A percentile compares a stretch with the other conserved stretches of the same genome.
Evolutionary conservation across 495 filamentous ascomycete species (phyloP).

Genomic region (Bathelium albidoporum): DNA sequence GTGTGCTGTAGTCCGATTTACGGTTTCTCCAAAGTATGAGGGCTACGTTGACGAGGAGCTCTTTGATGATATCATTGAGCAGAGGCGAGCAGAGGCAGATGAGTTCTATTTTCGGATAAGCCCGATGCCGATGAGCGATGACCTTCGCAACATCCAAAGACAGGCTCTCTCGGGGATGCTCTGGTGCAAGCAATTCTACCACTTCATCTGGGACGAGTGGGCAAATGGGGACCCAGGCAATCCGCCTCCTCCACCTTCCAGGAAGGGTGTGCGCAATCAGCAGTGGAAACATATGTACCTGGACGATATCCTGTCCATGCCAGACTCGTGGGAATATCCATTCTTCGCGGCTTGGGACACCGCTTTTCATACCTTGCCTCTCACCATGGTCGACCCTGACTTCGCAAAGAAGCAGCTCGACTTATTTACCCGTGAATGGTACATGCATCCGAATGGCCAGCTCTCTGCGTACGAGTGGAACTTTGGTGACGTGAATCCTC

Average conservation of each 20-base stretch:
- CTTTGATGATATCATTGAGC: constrained; percentile 85
- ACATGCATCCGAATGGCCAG: constrained; percentile 98
- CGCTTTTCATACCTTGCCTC: constrained; percentile 88
- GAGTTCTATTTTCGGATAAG: constrained; percentile 92
- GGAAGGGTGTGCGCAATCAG: constrained; percentile 73
- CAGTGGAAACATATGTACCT: constrained; percentile 90
- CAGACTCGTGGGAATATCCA: constrained; percentile 96
- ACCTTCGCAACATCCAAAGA: constrained; percentile 87
- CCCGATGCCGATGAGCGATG: constrained; percentile 87
- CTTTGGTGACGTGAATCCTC: constrained; percentile 93
- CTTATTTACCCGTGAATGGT: constrained; percentile 92
- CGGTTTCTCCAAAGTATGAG: constrained; percentile 60
- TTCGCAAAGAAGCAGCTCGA: constrained; percentile 97
- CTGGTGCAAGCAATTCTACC: constrained; percentile 95
- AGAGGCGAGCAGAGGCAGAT: constrained; percentile 75
- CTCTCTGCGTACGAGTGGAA: constrained; percentile 94
- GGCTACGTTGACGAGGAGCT: constrained; percentile 81
- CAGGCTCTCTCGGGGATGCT: constrained; percentile 94
- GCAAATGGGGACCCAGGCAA: constrained; percentile 65
- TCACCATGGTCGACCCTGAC: constrained; percentile 94
- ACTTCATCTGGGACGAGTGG: constrained; percentile 97
- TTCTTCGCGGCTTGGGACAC: constrained; percentile 98
- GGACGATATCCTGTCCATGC: constrained; percentile 93
- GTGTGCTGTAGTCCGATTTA: constrained; percentile 91
- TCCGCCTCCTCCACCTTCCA: constrained; percentile 69